phyloP scores from a whole-genome alignment of 257 asterid species.

The Ajuga chamaepitys region DNA sequence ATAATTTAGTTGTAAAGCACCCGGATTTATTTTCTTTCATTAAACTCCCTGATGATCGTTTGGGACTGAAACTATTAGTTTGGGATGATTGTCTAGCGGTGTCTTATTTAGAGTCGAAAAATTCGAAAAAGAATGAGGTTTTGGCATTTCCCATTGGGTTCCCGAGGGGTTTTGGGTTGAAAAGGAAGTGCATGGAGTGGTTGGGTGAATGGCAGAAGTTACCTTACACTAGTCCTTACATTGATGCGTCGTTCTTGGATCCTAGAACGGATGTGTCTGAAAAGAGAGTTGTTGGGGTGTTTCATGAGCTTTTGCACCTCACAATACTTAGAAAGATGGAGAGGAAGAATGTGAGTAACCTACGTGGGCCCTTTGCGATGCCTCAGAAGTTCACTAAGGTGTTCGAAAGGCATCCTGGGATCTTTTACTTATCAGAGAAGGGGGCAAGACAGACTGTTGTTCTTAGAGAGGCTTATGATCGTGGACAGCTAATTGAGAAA shows the following conservation, averaged over 20 bases:
- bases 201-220: constrained; percentile 84
- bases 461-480: constrained; percentile 82
- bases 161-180: constrained; percentile 82
- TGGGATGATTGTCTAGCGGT: constrained; percentile 60
- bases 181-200: constrained; percentile 85
- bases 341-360: constrained; percentile 69
- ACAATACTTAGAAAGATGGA: constrained; percentile 54
- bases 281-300: constrained; percentile 82
- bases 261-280: constrained; percentile 83
- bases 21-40: constrained; percentile 49
- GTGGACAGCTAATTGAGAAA: constrained; percentile 49
- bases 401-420: constrained; percentile 85
- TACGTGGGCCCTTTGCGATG: constrained; percentile 64
- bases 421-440: constrained; percentile 71
- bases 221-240: constrained; percentile 78
- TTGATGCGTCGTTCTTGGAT: constrained; percentile 61
- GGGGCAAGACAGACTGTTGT: constrained; percentile 69
- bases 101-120: constrained; percentile 53
- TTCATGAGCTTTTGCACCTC: constrained; percentile 85
- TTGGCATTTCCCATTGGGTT: constrained; percentile 70
- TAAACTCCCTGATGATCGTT: constrained; percentile 61
- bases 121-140: constrained; percentile 18
- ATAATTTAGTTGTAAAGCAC: constrained; percentile 27
- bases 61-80: constrained; percentile 47
- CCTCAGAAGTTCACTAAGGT: constrained; percentile 89